phyloP scores from a whole-genome alignment of 2,329 filamentous ascomycete genomes.

The Huntiella omanensis region DNA sequence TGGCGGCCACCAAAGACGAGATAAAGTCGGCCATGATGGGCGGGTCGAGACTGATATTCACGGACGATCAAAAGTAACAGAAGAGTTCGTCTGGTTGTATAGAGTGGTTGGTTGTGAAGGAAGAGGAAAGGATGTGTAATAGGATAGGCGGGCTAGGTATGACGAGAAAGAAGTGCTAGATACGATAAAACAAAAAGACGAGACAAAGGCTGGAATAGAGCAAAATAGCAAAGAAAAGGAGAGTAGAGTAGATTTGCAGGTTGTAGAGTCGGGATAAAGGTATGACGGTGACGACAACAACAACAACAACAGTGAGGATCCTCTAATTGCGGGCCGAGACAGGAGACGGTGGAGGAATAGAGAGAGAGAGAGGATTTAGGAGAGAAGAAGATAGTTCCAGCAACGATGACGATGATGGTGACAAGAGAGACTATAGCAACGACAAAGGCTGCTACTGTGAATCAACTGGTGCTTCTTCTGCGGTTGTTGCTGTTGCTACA shows the following conservation, averaged over 20 bases:
- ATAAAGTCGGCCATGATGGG: constrained; percentile 22
- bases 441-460: background rate
- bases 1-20: constrained; percentile 18
- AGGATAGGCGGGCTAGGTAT: background rate
- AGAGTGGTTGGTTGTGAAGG: background rate
- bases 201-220: background rate
- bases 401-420: background rate
- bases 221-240: background rate
- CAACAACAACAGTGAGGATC: background rate
- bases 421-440: background rate
- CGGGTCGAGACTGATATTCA: background rate
- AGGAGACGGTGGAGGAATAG: no score
- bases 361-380: no score
- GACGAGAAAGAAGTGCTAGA: background rate
- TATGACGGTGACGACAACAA: background rate
- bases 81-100: background rate
- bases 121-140: background rate
- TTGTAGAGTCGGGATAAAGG: no score
- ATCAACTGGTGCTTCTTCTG: no score
- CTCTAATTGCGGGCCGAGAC: background rate
- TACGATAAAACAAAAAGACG: background rate
- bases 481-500: no score
- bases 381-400: no score
- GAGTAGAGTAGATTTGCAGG: no score
- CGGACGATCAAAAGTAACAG: background rate